phyloP scores from a whole-genome alignment of 2,329 filamentous ascomycete genomes.

The Periconia macrospinosa region DNA sequence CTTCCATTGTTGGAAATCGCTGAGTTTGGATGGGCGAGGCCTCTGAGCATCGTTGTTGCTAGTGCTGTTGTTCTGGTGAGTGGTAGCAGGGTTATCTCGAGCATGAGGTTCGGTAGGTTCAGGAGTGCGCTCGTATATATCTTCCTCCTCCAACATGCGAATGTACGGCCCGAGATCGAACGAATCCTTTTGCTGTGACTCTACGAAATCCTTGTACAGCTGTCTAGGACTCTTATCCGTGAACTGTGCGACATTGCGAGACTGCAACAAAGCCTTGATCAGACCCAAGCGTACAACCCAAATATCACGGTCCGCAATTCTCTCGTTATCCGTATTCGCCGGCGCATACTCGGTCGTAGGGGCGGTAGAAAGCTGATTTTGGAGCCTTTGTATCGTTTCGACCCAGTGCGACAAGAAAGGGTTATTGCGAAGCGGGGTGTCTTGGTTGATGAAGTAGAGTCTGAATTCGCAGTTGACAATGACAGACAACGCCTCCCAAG shows the following conservation, averaged over 20 bases:
- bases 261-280: constrained; percentile 30
- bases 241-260: constrained; percentile 11
- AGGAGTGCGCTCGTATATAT: constrained; percentile 34
- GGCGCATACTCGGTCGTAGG: neutral
- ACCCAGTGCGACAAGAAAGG: constrained; percentile 47
- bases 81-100: neutral
- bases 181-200: constrained; percentile 5
- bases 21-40: constrained; percentile 8
- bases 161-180: constrained; percentile 35
- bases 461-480: constrained; percentile 41
- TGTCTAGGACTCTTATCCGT: constrained; percentile 14
- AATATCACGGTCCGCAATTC: constrained; percentile 19
- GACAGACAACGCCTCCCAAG: constrained; percentile 24
- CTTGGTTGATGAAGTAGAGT: constrained; percentile 34
- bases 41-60: neutral
- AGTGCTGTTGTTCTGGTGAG: neutral
- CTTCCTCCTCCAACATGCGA: constrained; percentile 41
- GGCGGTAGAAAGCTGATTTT: neutral
- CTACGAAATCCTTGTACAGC: constrained; percentile 17
- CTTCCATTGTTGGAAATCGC: constrained; percentile 23
- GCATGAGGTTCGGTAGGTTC: constrained; percentile 9
- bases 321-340: neutral
- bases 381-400: constrained; percentile 31
- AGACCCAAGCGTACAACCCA: constrained; percentile 22
- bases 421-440: constrained; percentile 35